Conservation (phyloP, 129 eudicot species). For the Artemisia argyi region DNA sequence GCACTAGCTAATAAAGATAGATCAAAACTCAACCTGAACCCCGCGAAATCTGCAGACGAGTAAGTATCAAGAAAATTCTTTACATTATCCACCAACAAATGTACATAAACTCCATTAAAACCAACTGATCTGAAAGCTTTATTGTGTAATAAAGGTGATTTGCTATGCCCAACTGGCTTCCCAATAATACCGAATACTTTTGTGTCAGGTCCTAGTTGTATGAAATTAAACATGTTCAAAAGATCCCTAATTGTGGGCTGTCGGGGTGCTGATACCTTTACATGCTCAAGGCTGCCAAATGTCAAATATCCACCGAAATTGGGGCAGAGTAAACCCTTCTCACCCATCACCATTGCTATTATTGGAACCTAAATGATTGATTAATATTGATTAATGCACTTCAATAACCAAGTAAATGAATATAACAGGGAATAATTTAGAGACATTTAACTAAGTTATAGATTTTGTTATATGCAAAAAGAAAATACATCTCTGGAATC, state of each 20-base stretch:
- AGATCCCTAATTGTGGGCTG: constrained; percentile 87
- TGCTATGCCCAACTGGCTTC: constrained; percentile 96
- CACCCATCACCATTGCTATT: constrained; percentile 98
- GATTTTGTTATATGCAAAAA: no score
- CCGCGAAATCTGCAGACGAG: constrained; percentile 85
- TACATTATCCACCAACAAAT: constrained; percentile 78
- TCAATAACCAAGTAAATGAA: neutral
- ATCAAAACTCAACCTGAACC: constrained; percentile 65
- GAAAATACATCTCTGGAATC: neutral
- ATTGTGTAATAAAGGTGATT: constrained; percentile 76
- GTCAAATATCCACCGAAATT: constrained; percentile 97
- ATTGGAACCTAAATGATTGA: constrained; percentile 73
- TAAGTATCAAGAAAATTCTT: constrained; percentile 63
- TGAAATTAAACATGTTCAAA: constrained; percentile 75
- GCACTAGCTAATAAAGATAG: neutral
- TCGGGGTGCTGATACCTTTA: constrained; percentile 91
- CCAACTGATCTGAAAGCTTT: constrained; percentile 81
- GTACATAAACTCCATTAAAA: constrained; percentile 79
- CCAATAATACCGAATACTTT: constrained; percentile 88
- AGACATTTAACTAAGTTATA: no score
- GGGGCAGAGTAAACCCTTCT: constrained; percentile 85
- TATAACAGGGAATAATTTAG: neutral
- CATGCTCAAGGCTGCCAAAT: constrained; percentile 76
- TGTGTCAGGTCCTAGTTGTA: constrained; percentile 77
- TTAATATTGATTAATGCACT: neutral